Evolutionary conservation across 257 asterid species (phyloP).

Genomic region (Fraxinus pennsylvanica): DNA sequence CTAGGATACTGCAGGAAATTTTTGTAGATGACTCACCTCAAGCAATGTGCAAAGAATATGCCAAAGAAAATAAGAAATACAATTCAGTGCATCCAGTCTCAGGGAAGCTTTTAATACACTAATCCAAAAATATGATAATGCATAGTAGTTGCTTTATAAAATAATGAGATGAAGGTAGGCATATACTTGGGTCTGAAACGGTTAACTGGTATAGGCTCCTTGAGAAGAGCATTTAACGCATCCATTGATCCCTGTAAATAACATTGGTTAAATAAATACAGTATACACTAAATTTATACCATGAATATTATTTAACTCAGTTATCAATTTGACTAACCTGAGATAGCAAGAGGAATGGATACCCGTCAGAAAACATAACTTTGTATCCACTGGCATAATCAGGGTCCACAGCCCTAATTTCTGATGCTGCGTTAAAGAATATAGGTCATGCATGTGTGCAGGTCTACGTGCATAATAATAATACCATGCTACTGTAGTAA

Average conservation of each 20-base stretch:
- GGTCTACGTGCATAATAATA: not conserved
- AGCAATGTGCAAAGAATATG: conserved; percentile 29
- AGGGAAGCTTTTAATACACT: not conserved
- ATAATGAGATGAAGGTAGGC: not conserved
- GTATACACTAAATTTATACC: not conserved
- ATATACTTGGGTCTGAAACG: conserved; percentile 68
- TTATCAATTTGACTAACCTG: conserved; percentile 40
- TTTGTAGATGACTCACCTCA: conserved; percentile 39
- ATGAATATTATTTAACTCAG: conserved; percentile 3
- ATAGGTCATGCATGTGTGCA: not conserved
- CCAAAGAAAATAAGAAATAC: not conserved
- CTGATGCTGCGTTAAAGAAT: conserved; percentile 35
- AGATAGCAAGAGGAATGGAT: conserved; percentile 61
- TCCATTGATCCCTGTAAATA: conserved; percentile 55
- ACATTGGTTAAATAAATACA: not conserved
- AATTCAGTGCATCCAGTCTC: not conserved
- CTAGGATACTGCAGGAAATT: conserved; percentile 52
- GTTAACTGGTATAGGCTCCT: conserved; percentile 52
- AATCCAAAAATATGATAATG: not conserved
- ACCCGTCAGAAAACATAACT: conserved; percentile 52
- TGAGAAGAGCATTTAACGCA: conserved; percentile 51
- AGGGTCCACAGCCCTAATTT: conserved; percentile 47
- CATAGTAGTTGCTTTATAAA: not conserved
- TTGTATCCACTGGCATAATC: conserved; percentile 49
- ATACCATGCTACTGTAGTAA: not conserved